Conservation (phyloP, 2,329 filamentous ascomycete genomes). For the Metarhizium humberi region DNA sequence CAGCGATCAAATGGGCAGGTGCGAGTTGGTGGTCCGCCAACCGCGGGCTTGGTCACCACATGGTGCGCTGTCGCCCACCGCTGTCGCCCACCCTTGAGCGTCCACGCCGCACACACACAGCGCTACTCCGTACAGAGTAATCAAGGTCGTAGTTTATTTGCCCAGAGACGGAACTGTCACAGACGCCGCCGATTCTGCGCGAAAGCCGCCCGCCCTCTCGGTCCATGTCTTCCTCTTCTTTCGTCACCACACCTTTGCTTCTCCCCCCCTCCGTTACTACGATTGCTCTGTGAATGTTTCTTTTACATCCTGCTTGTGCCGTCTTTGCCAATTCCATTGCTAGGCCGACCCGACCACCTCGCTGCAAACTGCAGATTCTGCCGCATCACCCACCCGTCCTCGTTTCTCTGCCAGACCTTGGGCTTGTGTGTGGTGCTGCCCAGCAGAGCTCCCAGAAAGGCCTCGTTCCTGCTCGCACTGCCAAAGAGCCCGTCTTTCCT, state of each 20-base stretch:
- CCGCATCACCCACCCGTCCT: not conserved
- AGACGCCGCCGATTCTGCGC: slow-evolving; percentile 7
- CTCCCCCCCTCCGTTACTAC: not conserved
- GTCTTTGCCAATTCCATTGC: slow-evolving; percentile 2
- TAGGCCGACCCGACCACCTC: not conserved
- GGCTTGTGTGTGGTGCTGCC: not conserved
- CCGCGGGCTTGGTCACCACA: not conserved
- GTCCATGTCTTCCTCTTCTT: slow-evolving; percentile 1
- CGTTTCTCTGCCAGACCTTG: not conserved
- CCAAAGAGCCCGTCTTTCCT: not conserved
- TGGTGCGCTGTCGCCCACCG: no score
- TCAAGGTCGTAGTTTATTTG: not conserved
- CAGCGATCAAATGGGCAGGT: not conserved
- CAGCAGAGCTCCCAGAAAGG: not conserved
- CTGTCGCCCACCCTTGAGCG: not conserved
- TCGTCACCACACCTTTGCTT: slow-evolving; percentile 3
- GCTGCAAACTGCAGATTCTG: slow-evolving; percentile 2
- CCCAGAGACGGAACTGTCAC: slow-evolving; percentile 5
- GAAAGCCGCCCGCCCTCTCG: slow-evolving; percentile 2
- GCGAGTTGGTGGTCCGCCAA: not conserved
- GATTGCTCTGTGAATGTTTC: not conserved
- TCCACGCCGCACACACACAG: no score
- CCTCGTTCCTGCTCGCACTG: not conserved
- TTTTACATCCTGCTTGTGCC: not conserved
- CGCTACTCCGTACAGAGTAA: no score